Evolutionary conservation across 768 basidiomycete species (phyloP).

Genomic region (Ramaria sp.): DNA sequence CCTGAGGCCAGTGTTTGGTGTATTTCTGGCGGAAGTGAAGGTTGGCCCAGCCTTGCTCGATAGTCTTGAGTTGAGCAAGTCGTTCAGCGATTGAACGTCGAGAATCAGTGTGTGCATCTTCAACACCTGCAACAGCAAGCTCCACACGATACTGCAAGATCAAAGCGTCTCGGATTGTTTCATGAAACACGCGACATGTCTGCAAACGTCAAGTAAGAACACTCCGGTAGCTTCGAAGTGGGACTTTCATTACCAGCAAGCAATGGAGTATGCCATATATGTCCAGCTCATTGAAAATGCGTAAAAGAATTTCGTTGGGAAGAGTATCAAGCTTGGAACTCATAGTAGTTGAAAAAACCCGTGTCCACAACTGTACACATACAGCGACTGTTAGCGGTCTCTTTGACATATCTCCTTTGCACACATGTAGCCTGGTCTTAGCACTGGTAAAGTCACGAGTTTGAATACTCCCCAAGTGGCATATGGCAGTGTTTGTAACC

Average conservation of each 20-base stretch:
- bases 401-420: too few species aligned
- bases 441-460: too few species aligned
- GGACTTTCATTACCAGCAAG: background rate
- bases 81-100: background rate
- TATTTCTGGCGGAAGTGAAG: background rate
- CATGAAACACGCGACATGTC: background rate
- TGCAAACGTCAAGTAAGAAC: background rate
- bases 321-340: background rate
- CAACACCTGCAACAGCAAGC: background rate
- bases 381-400: too few species aligned
- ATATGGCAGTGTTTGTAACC: too few species aligned
- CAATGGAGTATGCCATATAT: background rate
- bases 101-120: background rate
- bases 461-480: too few species aligned
- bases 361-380: too few species aligned
- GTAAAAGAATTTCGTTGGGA: background rate
- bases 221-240: background rate
- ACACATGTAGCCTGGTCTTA: too few species aligned
- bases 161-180: background rate
- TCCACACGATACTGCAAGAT: background rate
- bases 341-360: too few species aligned
- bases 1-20: too few species aligned
- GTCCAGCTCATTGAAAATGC: constrained; percentile 1
- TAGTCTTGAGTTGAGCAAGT: background rate
- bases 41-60: background rate